A percentile compares a stretch with the other conserved stretches of the same genome.
Evolutionary conservation across 306 rosid genomes (phyloP).

Genomic region (Abrus pulchellus): DNA sequence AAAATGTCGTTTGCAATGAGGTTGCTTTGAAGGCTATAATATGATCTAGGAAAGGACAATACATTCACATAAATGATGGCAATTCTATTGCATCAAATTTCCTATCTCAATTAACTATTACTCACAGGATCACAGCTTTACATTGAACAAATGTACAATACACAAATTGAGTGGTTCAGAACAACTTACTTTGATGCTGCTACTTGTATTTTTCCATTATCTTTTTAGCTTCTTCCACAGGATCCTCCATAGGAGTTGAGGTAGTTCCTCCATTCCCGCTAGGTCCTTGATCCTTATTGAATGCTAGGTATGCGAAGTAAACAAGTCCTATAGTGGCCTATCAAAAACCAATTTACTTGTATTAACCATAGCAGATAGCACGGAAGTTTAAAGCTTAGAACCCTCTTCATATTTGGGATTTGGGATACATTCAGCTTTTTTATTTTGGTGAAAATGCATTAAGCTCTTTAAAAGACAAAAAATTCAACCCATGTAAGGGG

Average conservation of each 20-base stretch:
- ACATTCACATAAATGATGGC: conserved; percentile 8
- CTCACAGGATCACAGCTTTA: conserved; percentile 38
- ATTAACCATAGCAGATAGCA: conserved; percentile 13
- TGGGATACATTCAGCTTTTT: conserved; percentile 9
- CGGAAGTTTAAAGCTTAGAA: conserved; percentile 1
- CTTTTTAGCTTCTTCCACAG: conserved; percentile 87
- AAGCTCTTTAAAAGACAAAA: background rate
- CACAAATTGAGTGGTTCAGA: conserved; percentile 43
- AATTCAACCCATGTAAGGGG: background rate
- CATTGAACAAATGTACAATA: conserved; percentile 29
- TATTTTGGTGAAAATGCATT: background rate
- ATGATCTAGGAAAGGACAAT: conserved; percentile 24
- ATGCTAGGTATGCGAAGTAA: conserved; percentile 81
- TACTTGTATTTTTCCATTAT: conserved; percentile 98
- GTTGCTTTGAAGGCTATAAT: background rate
- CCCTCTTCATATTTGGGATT: background rate
- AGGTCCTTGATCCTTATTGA: conserved; percentile 83
- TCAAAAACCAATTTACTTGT: conserved; percentile 41
- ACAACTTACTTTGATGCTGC: conserved; percentile 44
- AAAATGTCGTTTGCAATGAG: conserved; percentile 41
- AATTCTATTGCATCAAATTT: conserved; percentile 20
- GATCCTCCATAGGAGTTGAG: conserved; percentile 65
- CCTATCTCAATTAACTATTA: conserved; percentile 12
- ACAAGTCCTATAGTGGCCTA: conserved; percentile 91
- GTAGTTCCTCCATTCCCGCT: conserved; percentile 53